Conservation (phyloP, 768 basidiomycete genomes). For the Termitomyces sp. region DNA sequence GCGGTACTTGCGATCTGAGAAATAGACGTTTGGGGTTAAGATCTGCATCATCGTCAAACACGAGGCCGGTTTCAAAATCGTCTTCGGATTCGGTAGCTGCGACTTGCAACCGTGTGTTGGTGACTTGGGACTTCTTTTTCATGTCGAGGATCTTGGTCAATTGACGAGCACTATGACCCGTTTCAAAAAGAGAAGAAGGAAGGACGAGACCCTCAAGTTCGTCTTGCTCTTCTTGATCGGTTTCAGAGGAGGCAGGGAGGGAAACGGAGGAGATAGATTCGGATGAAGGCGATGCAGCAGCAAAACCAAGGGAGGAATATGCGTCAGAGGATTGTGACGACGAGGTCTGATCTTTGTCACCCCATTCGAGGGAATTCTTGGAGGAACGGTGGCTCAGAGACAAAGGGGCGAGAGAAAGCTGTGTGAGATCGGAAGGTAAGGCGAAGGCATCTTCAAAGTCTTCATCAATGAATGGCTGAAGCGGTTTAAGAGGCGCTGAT, state of each 20-base stretch:
- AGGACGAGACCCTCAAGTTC: conserved; percentile 80
- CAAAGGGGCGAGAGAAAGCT: conserved; percentile 75
- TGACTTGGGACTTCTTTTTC: conserved; percentile 48
- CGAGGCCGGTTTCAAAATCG: conserved; percentile 80
- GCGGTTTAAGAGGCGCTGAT: conserved; percentile 24
- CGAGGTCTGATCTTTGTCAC: conserved; percentile 76
- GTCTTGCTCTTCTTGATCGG: conserved; percentile 66
- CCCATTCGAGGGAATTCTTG: conserved; percentile 82
- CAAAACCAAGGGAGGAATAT: conserved; percentile 75
- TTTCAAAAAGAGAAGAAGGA: conserved; percentile 71
- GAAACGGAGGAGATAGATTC: conserved; percentile 64
- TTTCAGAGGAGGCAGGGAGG: conserved; percentile 66
- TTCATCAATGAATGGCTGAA: conserved; percentile 51
- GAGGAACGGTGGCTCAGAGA: conserved; percentile 74
- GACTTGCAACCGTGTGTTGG: conserved; percentile 35
- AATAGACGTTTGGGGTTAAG: conserved; percentile 75
- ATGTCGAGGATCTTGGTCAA: conserved; percentile 46
- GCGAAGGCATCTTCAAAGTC: conserved; percentile 84
- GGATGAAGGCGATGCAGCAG: conserved; percentile 65
- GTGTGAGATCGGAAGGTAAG: conserved; percentile 74
- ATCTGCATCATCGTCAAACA: conserved; percentile 79
- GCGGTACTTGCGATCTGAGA: conserved; percentile 39
- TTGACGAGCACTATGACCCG: conserved; percentile 51
- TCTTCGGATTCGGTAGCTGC: conserved; percentile 68
- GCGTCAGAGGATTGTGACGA: conserved; percentile 88